Evolutionary conservation across 768 basidiomycete genomes (phyloP), one percentile per base, ranked within the genome.

Genomic region (Boletus huronensis): DNA sequence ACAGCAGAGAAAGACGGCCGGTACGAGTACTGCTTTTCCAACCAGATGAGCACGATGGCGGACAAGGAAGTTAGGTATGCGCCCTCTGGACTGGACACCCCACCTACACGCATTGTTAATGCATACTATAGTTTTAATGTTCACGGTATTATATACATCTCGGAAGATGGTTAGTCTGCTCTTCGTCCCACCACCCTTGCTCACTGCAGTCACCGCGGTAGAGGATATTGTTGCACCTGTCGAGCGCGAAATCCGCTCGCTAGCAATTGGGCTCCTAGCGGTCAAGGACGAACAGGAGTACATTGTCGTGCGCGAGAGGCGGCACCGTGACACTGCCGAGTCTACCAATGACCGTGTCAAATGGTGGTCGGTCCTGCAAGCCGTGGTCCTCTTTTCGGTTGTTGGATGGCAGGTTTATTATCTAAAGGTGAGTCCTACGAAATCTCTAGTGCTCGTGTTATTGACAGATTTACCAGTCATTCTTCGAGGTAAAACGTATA

Each of bases 261-360:
- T 99, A 26, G 84, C 91, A 14, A 82, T 83, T 50, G 93, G 88
- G 9, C 75, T 98, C 46, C 81, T 88, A 52, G 75, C 90, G 10
- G 94, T 99, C 60, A 98, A 98, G 75, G 97, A 99, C 66, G 97
- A 99, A 70, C 96, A 98, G 70, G 97, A 98, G 72, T 99, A 99
- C 73, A 94, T 99, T 58, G 90, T 96, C 31, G 86, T 98, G 28
- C 82, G 97, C 47, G 97, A 99, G 72, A 81, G 82, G 55, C 87
- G 87, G 39, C 97, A 99, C 71, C 80, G 97, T 51, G 92, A 98
- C 70, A 99, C 97, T 48, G 88, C 92, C 9, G 91, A 90, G 77
- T 96, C 83, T 1, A 92, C 91, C 19, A 98, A 98, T 69, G 82
- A 88, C 36, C 85, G 97, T 36, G 96, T 99, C 50, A 98, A 98